Evolutionary conservation across 768 basidiomycete genomes (phyloP).

Genomic region (Trametes elegans): DNA sequence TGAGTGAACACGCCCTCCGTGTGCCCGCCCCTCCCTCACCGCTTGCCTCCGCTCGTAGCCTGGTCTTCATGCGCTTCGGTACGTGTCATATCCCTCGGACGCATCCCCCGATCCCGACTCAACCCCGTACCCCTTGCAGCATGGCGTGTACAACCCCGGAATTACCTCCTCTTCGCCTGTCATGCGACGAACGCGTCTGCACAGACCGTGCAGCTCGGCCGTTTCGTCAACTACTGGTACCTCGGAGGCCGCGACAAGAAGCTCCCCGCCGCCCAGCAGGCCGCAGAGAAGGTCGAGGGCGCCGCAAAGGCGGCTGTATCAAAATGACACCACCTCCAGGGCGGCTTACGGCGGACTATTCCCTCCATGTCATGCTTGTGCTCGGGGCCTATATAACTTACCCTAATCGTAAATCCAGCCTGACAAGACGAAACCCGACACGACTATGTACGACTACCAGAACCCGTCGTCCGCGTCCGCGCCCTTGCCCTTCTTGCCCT

Average conservation of each 20-base stretch:
- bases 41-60: slow-evolving; percentile 28
- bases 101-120: background rate
- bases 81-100: slow-evolving; percentile 6
- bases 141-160: slow-evolving; percentile 94
- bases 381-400: slow-evolving; percentile 3
- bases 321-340: slow-evolving; percentile 13
- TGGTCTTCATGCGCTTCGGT: slow-evolving; percentile 97
- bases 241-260: slow-evolving; percentile 77
- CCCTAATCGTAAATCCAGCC: slow-evolving; percentile 10
- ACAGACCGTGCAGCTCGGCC: slow-evolving; percentile 77
- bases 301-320: slow-evolving; percentile 36
- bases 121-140: slow-evolving; percentile 49
- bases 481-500: slow-evolving; percentile 65
- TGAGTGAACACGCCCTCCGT: slow-evolving; percentile 44
- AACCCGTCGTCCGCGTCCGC: slow-evolving; percentile 73
- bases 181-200: slow-evolving; percentile 90
- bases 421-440: background rate
- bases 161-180: slow-evolving; percentile 93
- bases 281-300: slow-evolving; percentile 43
- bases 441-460: slow-evolving; percentile 47
- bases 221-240: slow-evolving; percentile 91
- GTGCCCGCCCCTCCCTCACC: background rate
- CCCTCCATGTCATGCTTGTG: background rate
- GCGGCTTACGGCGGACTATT: background rate
- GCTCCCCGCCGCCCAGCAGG: slow-evolving; percentile 36